Evolutionary conservation across 371 early-diverging fungal genomes (phyloP).

Genomic region (Dichotomocladium elegans): DNA sequence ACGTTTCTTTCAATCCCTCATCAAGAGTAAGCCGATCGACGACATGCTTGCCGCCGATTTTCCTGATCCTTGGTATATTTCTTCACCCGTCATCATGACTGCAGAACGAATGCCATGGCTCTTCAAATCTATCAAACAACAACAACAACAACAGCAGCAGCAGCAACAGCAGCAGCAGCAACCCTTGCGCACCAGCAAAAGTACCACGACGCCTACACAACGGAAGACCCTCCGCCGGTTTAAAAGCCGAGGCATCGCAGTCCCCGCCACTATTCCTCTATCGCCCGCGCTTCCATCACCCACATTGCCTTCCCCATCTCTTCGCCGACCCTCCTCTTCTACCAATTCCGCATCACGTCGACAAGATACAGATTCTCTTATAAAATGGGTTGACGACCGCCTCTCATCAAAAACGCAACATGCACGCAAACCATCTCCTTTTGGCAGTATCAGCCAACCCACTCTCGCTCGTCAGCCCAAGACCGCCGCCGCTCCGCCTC

Average conservation of each 20-base stretch:
- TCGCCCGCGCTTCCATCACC: too few relatives aligned
- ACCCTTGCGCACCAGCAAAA: neutral
- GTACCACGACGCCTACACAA: too few relatives aligned
- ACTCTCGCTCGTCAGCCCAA: neutral
- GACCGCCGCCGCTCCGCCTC: neutral
- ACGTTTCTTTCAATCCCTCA: conserved; percentile 7
- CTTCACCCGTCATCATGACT: conserved; percentile 1
- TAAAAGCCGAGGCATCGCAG: too few relatives aligned
- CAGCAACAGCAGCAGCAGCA: neutral
- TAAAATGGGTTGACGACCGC: conserved; percentile 10
- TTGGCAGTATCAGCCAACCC: neutral
- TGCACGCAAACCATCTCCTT: neutral
- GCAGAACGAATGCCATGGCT: conserved; percentile 10
- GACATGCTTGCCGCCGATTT: conserved; percentile 9
- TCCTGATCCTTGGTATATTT: conserved; percentile 15
- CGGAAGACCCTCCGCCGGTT: too few relatives aligned
- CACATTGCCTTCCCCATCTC: neutral
- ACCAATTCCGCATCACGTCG: neutral
- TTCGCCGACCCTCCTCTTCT: neutral
- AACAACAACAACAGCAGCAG: neutral
- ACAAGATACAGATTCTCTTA: conserved; percentile 11
- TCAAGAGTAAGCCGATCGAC: conserved; percentile 13
- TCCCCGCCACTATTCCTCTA: too few relatives aligned
- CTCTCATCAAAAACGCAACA: neutral
- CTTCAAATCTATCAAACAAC: neutral